Evolutionary conservation across 768 basidiomycete species (phyloP), one percentile per base, ranked within the genome.

Genomic region (Kwoniella heveanensis): DNA sequence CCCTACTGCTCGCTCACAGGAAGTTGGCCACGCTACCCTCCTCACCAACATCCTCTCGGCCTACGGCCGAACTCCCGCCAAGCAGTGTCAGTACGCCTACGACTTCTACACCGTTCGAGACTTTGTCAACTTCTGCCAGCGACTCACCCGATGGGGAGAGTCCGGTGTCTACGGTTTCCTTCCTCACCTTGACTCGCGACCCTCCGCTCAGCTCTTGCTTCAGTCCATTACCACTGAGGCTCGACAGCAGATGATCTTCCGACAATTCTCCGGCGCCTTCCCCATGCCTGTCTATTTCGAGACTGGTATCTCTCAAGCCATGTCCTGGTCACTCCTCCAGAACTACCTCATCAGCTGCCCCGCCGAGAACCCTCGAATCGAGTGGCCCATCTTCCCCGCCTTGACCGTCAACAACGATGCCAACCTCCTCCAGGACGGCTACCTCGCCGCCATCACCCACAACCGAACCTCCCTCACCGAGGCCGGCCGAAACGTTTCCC

Each of bases 91-190:
- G 13, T 88, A 88, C 80, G 75, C 78, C 36, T 81, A 81, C 70
- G 81, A 84, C 15, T 87, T 86, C 79, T 76, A 82, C 22, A 85
- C 82, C 29, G 86, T 88, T 8, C 82, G 82, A 29, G 84, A 85
- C 67, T 88, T 85, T 70, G 72, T 88, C 62, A 84, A 87, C 69
- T 86, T 87, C 78, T 85, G 82, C 67, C 85, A 86, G 72, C 83
- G 83, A 72, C 80, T 84, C 27, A 81, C 80, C 1, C 68, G 80
- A 59, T 81, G 77, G 75, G 76, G 72, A 27, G 86, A 87, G 71
- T 83, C 83, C 0, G 86, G 86, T 12, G 84, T 85, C 17, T 85
- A 84, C 68, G 87, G 87, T 9, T 88, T 88, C 82, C 76, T 88
- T n/a, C 80, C 84, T 55, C 86, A 87, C 73, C 83, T 89, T 39